Evolutionary conservation across 768 basidiomycete species (phyloP), one percentile per base, ranked within the genome.

Genomic region (Inosperma sp.): DNA sequence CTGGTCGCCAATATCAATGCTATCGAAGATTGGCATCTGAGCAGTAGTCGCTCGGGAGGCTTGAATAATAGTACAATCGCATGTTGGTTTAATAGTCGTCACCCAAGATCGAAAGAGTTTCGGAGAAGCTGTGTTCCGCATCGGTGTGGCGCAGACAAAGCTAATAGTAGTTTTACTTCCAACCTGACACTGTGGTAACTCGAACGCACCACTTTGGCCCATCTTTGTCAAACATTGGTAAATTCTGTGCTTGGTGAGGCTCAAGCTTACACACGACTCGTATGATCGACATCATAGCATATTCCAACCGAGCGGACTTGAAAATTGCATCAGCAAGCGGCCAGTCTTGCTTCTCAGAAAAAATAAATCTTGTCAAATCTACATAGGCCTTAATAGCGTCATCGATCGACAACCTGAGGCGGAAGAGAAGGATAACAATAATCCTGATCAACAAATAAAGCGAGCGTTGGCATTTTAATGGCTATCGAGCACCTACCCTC

Each of bases 381-480:
- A 6, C 29, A 10, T 45, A 45, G 7, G 19, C 29, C 7, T 22
- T 22, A 21, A 0, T 45, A n/a, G 44, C 44, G 12, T 19, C 44
- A 22, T 13, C n/a, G 7, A 26, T 33, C 2, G 44, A 45, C 44
- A 45, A 31, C 23, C 21, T 19, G 3, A 45, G 30, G 34, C 44
- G 44, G 26, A 45, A 45, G n/a, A n/a, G n/a, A 7, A 45, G 16
- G 30, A 45, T 45, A n/a, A 45, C 25, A 22, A 45, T 33, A 16
- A 45, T n/a, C 21, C 5, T 33, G 30, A 31, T 8, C 4, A 30
- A 17, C 5, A 7, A 41, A 29, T 8, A 19, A 33, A 13, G 8
- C 17, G 21, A 45, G 30, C 4, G 2, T 17, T 4, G 9, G n/a
- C n/a, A 14, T 5, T n/a, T 19, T 1, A 45, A 33, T 45, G 29